Evolutionary conservation across 1,284 basidiomycete genomes (phyloP), one percentile per base, ranked within the genome.

Genomic region (Kalmanozyma brasiliensis): DNA sequence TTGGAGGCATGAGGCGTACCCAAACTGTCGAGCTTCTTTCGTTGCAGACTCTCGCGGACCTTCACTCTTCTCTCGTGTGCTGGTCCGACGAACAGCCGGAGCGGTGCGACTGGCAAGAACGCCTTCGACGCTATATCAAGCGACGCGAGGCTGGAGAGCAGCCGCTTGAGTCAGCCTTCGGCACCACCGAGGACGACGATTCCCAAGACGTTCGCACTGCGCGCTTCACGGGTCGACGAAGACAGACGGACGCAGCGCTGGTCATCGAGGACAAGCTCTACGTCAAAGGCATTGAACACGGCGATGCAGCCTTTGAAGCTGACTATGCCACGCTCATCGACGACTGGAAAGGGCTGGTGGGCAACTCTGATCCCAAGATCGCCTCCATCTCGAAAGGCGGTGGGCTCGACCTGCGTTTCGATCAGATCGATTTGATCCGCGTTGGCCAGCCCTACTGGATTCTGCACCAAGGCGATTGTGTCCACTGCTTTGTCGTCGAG

Each of bases 21-120:
- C 61, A 70, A 35, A 70, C 67, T 4, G 38, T 70, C n/a, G 62
- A 65, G 34, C 41, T 70, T 9, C 61, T 65, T 10, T 70, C 67
- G 5, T 38, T 40, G 4, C 67, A 70, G 26, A 46, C 57, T 3
- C 35, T 70, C 33, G 35, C 35, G 9, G 47, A 49, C 20, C 34
- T 70, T 24, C 49, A 48, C 10, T 30, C 34, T 9, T 58, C 61
- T 16, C 51, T 70, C 23, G 33, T 61, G 19, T 70, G 67, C 43
- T 70, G 67, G 67, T 65, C 67, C 3, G 58, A 70, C 20, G 58
- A 62, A 20, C 67, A 65, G 44, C 67, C 67, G 7, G 67, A 70
- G 34, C 57, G 62, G 9, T 23, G 16, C 6, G 57, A 45, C 8
- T 70, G 67, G 67, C 47, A 36, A 8, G 17, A 57, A n/a, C 60